Percentiles rank a stretch among this genome's conserved stretches.
Conservation (phyloP, 768 basidiomycete species). For the Coprinopsis strossmayeri region DNA sequence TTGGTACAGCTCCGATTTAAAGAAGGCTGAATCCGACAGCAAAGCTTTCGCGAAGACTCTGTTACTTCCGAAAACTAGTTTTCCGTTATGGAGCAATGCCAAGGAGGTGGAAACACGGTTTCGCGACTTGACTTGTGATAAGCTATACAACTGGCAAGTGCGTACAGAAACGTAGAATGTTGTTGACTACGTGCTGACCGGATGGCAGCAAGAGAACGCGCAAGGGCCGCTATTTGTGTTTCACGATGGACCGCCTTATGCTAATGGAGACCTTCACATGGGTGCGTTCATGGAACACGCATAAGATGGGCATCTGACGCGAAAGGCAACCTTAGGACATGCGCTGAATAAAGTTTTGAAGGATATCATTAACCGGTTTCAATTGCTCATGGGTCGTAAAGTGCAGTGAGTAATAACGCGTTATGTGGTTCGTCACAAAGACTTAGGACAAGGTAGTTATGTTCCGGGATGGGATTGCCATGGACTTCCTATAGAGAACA, state of each 20-base stretch:
- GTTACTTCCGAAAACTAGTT: conserved; percentile 73
- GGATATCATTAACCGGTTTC: conserved; percentile 90
- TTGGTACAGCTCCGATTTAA: neutral
- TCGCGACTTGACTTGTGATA: conserved; percentile 57
- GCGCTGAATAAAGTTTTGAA: conserved; percentile 95
- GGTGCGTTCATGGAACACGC: conserved; percentile 39
- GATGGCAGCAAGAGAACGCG: conserved; percentile 53
- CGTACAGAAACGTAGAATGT: conserved; percentile 15
- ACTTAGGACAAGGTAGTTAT: conserved; percentile 54
- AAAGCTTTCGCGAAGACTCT: conserved; percentile 53
- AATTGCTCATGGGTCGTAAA: conserved; percentile 66
- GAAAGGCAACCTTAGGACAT: conserved; percentile 53
- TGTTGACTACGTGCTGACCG: conserved; percentile 5
- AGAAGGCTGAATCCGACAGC: conserved; percentile 22
- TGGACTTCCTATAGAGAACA: conserved; percentile 94
- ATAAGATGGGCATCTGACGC: neutral
- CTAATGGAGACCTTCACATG: conserved; percentile 94
- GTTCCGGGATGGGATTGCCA: conserved; percentile 98
- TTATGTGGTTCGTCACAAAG: neutral
- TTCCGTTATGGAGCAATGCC: conserved; percentile 68
- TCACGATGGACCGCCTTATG: conserved; percentile 97
- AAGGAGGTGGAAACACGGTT: conserved; percentile 54
- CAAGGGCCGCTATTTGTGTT: conserved; percentile 72
- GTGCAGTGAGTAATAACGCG: conserved; percentile 58
- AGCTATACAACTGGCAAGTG: conserved; percentile 78